These are phyloP conservation scores for Fusarium beomiforme DNA, from an alignment of 2,329 filamentous ascomycete species.

Conservation along the genomic window DNA sequence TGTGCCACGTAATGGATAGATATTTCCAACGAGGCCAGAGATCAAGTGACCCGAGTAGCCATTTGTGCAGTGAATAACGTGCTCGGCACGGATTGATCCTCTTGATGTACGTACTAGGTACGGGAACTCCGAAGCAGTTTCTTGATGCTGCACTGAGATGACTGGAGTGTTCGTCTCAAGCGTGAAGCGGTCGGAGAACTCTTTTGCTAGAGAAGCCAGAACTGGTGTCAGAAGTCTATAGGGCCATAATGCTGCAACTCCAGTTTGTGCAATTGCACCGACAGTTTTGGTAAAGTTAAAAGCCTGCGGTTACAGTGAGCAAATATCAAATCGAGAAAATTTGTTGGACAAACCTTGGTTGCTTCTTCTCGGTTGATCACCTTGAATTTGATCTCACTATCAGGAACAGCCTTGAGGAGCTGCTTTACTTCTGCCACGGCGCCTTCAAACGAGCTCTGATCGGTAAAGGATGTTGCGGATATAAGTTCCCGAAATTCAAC, in stretches of 20 bases:
- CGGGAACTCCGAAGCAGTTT: constrained; percentile 28
- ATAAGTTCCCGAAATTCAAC: constrained; percentile 19
- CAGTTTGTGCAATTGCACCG: constrained; percentile 50
- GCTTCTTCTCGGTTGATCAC: background rate
- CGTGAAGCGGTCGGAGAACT: constrained; percentile 44
- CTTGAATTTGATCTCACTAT: constrained; percentile 24
- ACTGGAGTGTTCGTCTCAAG: constrained; percentile 52
- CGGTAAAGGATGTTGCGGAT: constrained; percentile 15
- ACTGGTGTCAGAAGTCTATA: constrained; percentile 57
- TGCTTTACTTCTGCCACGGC: background rate
- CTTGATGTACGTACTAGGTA: constrained; percentile 57
- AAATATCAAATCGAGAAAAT: accelerated
- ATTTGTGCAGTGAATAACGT: constrained; percentile 68
- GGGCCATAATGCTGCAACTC: constrained; percentile 59
- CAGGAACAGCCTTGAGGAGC: constrained; percentile 7
- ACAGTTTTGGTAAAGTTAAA: constrained; percentile 10
- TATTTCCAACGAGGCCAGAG: constrained; percentile 55
- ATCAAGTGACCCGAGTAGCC: constrained; percentile 60
- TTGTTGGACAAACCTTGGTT: background rate
- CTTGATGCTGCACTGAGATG: constrained; percentile 37
- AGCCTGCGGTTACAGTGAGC: background rate
- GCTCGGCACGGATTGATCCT: constrained; percentile 55
- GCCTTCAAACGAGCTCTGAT: constrained; percentile 6
- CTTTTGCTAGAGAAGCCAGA: constrained; percentile 48
- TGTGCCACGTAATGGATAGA: constrained; percentile 55